These are phyloP conservation scores for Gymnopilus dilepis DNA, from an alignment of 768 basidiomycete species.

Conservation along the genomic window DNA sequence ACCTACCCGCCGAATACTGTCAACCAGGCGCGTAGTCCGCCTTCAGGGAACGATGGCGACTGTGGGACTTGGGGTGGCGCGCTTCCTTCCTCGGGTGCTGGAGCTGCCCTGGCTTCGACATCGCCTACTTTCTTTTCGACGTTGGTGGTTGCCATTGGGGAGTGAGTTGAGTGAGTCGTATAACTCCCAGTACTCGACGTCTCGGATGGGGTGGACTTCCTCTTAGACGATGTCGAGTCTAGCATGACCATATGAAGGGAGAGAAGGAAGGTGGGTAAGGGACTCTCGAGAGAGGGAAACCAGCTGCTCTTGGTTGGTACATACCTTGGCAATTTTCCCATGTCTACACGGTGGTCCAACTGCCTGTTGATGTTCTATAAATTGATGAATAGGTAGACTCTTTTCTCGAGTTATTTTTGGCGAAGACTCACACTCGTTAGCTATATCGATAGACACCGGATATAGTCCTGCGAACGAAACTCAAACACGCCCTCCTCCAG, in stretches of 20 bases:
- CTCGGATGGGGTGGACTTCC: constrained; percentile 18
- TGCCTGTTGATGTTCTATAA: constrained; percentile 15
- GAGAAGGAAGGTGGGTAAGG: constrained; percentile 14
- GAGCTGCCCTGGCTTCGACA: constrained; percentile 13
- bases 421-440: constrained; percentile 2
- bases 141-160: neutral
- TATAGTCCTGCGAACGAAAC: neutral
- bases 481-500: neutral
- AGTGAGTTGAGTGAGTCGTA: constrained; percentile 14
- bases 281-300: constrained; percentile 9
- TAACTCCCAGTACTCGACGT: constrained; percentile 28
- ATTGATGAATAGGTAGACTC: constrained; percentile 14
- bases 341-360: constrained; percentile 20
- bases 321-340: constrained; percentile 23
- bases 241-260: constrained; percentile 23
- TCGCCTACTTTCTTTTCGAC: constrained; percentile 17
- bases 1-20: constrained; percentile 53
- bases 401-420: constrained; percentile 13
- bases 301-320: constrained; percentile 17
- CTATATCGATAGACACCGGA: neutral
- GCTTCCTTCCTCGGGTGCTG: neutral
- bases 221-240: constrained; percentile 17
- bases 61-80: neutral
- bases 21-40: constrained; percentile 49
- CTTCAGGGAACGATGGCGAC: constrained; percentile 44